Base-by-base conservation (phyloP, 257 asterid species). In the Solanum paucissectum region DNA sequence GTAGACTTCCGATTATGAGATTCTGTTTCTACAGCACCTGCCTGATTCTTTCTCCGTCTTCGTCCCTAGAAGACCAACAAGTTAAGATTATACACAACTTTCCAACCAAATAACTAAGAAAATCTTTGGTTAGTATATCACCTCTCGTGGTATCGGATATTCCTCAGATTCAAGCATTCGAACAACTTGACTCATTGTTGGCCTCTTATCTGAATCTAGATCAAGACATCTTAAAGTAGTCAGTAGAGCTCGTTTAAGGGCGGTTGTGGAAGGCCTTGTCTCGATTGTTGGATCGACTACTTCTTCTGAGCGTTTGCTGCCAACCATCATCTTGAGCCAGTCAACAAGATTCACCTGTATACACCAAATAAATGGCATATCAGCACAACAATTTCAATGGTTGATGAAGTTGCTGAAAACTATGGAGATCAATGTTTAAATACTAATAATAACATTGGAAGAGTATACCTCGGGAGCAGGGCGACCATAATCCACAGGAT, bases 261-360 rank as follows among this genome's bases (percentile, higher is more conserved):
- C 87, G 49, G 96, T 88, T 11, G 94, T 95, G 6, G 96, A 90
- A 72, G 98, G 98, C 89, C 91, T 93, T 1, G 55, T 89, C 85
- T 93, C 92, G 6, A 96, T 92, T 71, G 86, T 90, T 20, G 96
- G 96, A 88, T 96, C 99, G 3, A 96, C 94, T 49, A 96, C 98
- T 88, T 93, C 96, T 82, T 93, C 95, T 0, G 94, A 89, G 42
- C 94, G 91, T 86, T 87, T 93, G 88, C 90, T 92, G 83, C 94
- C 98, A 37, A 96, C 98, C 99, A 96, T 96, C 98, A 90, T 89
- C 91, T 96, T 96, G 13, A 96, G 94, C 99, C 99, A 96, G 82
- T 95, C 99, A 14, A 96, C 98, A 89, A 96, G 90, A 89, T 92
- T 95, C 36, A 94, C 95, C 98, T 95, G 94, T 5, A 68, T 27